Evolutionary conservation across 2,329 filamentous ascomycete species (phyloP).

Genomic region (Hymenotorrendiella dingleyae): DNA sequence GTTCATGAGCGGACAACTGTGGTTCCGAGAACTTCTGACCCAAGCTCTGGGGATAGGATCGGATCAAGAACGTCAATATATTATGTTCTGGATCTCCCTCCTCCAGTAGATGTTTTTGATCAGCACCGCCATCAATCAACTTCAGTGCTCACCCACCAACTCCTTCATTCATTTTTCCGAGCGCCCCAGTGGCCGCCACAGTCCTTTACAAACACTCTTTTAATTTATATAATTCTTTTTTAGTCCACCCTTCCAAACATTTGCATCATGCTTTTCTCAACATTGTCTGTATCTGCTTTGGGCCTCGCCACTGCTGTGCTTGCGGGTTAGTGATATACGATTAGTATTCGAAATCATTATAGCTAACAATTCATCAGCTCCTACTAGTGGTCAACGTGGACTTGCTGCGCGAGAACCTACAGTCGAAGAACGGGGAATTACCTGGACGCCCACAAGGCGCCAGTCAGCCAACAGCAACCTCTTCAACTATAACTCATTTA

Average conservation of each 20-base stretch:
- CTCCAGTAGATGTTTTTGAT: conserved; percentile 7
- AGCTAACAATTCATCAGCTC: conserved; percentile 16
- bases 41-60: conserved; percentile 3
- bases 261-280: conserved; percentile 24
- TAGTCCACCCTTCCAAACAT: conserved; percentile 8
- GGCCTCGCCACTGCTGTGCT: conserved; percentile 20
- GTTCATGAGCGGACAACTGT: conserved; percentile 19
- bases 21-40: conserved; percentile 19
- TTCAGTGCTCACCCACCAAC: conserved; percentile 12
- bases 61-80: conserved; percentile 16
- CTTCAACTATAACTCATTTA: no score
- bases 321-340: conserved; percentile 23
- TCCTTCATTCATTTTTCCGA: conserved; percentile 24
- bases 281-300: conserved; percentile 17
- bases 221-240: conserved; percentile 11
- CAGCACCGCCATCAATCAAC: conserved; percentile 19
- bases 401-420: conserved; percentile 12
- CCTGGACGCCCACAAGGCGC: conserved; percentile 14
- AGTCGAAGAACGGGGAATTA: conserved; percentile 19
- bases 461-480: conserved; percentile 5
- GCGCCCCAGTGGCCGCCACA: conserved; percentile 29
- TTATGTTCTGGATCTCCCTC: conserved; percentile 12
- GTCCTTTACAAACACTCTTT: conserved; percentile 18
- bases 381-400: no score
- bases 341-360: no score